phyloP scores from a whole-genome alignment of 2,329 filamentous ascomycete species.

The Drechslerella coelobrocha region DNA sequence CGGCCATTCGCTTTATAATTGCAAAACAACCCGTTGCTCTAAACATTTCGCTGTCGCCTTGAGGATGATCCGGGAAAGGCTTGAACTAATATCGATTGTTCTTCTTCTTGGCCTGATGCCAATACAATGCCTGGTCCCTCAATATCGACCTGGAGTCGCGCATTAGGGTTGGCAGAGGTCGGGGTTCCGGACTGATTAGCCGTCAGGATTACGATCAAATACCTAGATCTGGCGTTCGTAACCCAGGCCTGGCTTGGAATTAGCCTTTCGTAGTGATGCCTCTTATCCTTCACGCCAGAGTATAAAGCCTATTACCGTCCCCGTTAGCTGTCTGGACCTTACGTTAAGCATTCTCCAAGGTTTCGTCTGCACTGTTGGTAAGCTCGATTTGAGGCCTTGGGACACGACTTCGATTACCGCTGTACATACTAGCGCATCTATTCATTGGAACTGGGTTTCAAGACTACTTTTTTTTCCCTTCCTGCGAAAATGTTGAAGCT shows the following conservation, averaged over 20 bases:
- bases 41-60: neutral
- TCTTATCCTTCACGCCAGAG: no score
- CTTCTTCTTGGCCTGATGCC: no score
- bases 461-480: no score
- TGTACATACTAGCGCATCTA: conserved; percentile 14
- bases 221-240: conserved; percentile 23
- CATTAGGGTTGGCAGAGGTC: conserved; percentile 14
- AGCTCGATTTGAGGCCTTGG: conserved; percentile 5
- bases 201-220: conserved; percentile 14
- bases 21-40: conserved; percentile 27
- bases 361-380: conserved; percentile 15
- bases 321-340: conserved; percentile 10
- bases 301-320: conserved; percentile 38
- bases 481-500: conserved; percentile 43
- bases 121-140: conserved; percentile 5
- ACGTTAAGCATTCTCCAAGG: conserved; percentile 22
- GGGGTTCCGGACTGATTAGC: conserved; percentile 48
- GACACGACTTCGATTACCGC: conserved; percentile 12
- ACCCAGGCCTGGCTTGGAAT: conserved; percentile 25
- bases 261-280: no score
- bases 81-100: no score
- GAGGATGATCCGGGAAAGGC: no score
- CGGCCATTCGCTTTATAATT: conserved; percentile 24
- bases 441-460: conserved; percentile 48
- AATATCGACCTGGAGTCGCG: no score